Base-by-base conservation (phyloP, 371 early-diverging fungal genomes). In the Mucor irregularis region DNA sequence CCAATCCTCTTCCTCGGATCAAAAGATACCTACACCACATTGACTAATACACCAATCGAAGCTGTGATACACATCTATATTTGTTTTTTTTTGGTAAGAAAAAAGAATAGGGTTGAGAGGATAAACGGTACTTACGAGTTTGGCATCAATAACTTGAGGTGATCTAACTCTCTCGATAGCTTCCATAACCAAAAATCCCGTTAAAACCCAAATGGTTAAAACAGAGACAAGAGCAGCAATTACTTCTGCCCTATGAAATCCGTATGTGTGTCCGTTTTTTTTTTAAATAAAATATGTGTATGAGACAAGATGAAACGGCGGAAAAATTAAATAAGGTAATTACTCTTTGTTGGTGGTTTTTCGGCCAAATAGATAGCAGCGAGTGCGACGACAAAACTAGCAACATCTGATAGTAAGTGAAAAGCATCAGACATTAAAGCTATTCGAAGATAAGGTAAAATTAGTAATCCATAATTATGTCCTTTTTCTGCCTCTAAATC, bases 171-270 rank as follows among this genome's bases (percentile, higher is more conserved):
- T 81, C 31, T 90, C 80, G 39, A 88, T 68, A 11, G 93, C 92
- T 71, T 93, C 93, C 44, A 73, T 66, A 17, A 91, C 77, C 49
- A 94, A 66, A 52, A 78, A 76, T n/a, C 77, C 85, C 2, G 94
- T 92, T 50, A 93, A 65, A n/a, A 83, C 73, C 91, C 93, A 94
- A 50, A 94, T 93, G 37, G 91, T 76, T 42, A 90, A 69, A 16
- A 91, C 84, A 5, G 93, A 92, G 47, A 84, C 64, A 38, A 93
- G 62, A 2, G 92, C 93, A 13, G 92, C 93, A 37, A 94, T 69
- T 33, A 93, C 90, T 69, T 94, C 92, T 31, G 88, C 88, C 30
- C 95, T 83, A 53, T 92, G 85, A 61, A 85, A 94, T 35, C 95
- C 93, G 68, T 83, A 94, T 2, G 91, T 85, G 59, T 87, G 89